Percentiles rank a stretch among this genome's conserved stretches.
Conservation (phyloP, 441 rosid genomes). For the Francoa sonchifolia region DNA sequence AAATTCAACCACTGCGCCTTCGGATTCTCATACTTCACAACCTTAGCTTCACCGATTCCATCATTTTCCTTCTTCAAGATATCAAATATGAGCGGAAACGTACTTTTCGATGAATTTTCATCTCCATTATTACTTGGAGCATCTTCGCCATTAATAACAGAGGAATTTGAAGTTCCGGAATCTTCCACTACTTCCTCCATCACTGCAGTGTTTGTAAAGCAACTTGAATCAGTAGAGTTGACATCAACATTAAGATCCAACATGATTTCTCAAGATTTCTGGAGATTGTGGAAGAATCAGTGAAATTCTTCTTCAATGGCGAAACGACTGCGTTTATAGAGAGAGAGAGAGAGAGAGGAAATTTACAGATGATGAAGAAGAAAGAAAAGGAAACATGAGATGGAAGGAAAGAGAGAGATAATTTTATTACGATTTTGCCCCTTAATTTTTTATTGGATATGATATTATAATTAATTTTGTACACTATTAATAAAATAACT, state of each 20-base stretch:
- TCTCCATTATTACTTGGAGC: neutral
- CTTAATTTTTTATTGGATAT: no score
- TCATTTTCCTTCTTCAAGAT: neutral
- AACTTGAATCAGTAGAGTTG: neutral
- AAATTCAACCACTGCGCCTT: neutral
- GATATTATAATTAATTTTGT: no score
- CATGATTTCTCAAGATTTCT: neutral
- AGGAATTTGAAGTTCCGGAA: neutral
- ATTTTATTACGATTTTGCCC: no score
- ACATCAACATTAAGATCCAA: conserved; percentile 2
- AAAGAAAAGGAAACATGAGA: no score
- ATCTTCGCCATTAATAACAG: neutral
- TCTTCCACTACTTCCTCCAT: neutral
- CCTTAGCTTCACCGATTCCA: no score
- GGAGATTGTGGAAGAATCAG: neutral
- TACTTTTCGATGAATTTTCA: neutral
- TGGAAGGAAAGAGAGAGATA: no score
- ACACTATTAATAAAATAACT: no score
- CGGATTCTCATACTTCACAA: no score
- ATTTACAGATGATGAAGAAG: no score
- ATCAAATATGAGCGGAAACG: neutral
- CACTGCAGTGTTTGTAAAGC: neutral
- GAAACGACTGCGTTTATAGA: no score
- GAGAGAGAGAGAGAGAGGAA: no score
- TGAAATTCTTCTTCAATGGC: no score